phyloP scores from a whole-genome alignment of 139 green algal species.

The Chlamydomonas sphaeroides region DNA sequence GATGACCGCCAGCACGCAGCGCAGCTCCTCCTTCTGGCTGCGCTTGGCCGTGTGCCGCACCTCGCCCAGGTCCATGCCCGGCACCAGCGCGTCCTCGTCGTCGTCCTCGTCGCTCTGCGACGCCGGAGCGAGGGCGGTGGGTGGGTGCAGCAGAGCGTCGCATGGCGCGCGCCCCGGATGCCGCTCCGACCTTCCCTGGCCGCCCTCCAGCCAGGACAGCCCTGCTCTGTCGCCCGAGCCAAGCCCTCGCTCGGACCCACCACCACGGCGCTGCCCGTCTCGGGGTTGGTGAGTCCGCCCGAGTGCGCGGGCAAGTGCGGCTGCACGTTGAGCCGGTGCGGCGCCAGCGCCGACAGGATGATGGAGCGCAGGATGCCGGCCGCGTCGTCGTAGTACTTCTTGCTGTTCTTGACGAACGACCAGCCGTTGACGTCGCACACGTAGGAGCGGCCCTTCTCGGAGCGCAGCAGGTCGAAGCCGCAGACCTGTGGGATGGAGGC shows the following conservation, averaged over 20 bases:
- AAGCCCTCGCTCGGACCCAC: neutral
- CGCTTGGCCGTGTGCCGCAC: constrained; percentile 49
- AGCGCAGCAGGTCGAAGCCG: constrained; percentile 94
- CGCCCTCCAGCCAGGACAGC: too few relatives aligned
- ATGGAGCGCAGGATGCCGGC: constrained; percentile 74
- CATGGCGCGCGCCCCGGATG: too few relatives aligned
- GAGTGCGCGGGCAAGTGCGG: constrained; percentile 32
- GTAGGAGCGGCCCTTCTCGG: constrained; percentile 64
- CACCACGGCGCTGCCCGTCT: constrained; percentile 30
- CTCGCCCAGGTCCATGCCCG: constrained; percentile 45
- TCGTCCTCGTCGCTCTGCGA: constrained; percentile 29
- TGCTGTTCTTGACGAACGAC: constrained; percentile 98
- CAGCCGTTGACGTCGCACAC: constrained; percentile 99
- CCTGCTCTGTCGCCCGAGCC: too few relatives aligned
- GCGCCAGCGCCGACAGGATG: constrained; percentile 79
- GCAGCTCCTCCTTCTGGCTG: constrained; percentile 81
- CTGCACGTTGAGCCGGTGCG: constrained; percentile 70
- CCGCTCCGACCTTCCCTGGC: too few relatives aligned
- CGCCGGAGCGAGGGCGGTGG: neutral
- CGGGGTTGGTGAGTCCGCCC: constrained; percentile 19
- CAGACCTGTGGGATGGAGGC: constrained; percentile 61
- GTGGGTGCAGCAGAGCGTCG: too few relatives aligned
- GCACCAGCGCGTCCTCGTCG: constrained; percentile 32
- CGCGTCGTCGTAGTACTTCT: constrained; percentile 97
- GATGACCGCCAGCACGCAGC: constrained; percentile 94